phyloP scores from a whole-genome alignment of 1,284 basidiomycete genomes.

The Salmacisia buchloeana region DNA sequence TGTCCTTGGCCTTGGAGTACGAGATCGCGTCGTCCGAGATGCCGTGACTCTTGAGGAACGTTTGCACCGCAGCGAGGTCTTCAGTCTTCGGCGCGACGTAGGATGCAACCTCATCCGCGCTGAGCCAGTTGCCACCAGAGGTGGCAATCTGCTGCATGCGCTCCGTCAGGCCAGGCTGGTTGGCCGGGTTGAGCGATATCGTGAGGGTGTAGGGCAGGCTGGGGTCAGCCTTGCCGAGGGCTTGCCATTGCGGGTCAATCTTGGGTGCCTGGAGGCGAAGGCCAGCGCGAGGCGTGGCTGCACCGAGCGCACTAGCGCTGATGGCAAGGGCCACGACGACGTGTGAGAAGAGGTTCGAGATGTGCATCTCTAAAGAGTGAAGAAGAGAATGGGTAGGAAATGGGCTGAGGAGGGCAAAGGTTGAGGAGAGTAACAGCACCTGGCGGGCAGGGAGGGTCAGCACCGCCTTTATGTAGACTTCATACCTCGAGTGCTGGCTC shows the following conservation, averaged over 20 bases:
- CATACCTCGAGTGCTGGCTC: too few relatives aligned
- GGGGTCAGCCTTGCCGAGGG: not conserved
- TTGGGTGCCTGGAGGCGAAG: not conserved
- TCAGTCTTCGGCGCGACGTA: conserved; percentile 14
- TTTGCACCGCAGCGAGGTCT: conserved; percentile 7
- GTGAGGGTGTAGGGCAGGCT: conserved; percentile 12
- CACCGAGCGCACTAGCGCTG: not conserved
- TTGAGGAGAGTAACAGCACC: too few relatives aligned
- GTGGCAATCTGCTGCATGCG: conserved; percentile 14
- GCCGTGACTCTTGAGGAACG: conserved; percentile 9
- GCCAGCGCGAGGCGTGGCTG: not conserved
- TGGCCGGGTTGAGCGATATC: conserved; percentile 8
- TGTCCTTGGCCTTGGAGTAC: conserved; percentile 4
- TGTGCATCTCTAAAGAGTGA: too few relatives aligned
- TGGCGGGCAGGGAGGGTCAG: too few relatives aligned
- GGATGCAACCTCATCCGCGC: conserved; percentile 13
- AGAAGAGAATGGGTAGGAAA: too few relatives aligned
- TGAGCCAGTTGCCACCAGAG: conserved; percentile 15
- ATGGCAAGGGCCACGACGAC: not conserved
- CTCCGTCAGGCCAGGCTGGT: conserved; percentile 15
- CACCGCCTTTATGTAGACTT: too few relatives aligned
- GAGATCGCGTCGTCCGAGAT: conserved; percentile 6
- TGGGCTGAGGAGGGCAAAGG: too few relatives aligned
- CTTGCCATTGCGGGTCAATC: not conserved
- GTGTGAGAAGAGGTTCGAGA: not conserved